Percentiles rank a stretch among this genome's conserved stretches.
phyloP scores from a whole-genome alignment of 2,329 filamentous ascomycete genomes.

The Alternaria panax region DNA sequence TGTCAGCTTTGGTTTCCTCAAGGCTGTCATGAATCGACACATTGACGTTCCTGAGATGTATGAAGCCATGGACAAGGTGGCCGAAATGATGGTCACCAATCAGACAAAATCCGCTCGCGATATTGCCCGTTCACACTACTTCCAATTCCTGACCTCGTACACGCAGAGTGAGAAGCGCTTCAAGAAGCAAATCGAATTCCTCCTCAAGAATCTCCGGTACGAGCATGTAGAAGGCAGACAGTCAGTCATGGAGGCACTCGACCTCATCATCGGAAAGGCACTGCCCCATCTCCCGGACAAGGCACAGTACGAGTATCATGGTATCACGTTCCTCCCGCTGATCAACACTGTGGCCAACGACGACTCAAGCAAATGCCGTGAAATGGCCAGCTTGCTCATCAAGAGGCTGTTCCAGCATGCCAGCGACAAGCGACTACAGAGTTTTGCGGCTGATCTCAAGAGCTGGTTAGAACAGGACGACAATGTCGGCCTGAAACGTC shows the following conservation, averaged over 20 bases:
- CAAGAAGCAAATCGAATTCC: slow-evolving; percentile 86
- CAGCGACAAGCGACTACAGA: slow-evolving; percentile 73
- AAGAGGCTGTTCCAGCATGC: slow-evolving; percentile 82
- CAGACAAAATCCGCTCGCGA: slow-evolving; percentile 88
- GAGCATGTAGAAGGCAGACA: slow-evolving; percentile 86
- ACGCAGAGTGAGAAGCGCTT: slow-evolving; percentile 90
- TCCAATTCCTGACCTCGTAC: slow-evolving; percentile 94
- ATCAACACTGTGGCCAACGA: slow-evolving; percentile 89
- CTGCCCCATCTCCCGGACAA: slow-evolving; percentile 63
- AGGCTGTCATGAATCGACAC: slow-evolving; percentile 83
- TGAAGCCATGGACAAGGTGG: slow-evolving; percentile 82
- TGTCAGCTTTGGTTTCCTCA: slow-evolving; percentile 92
- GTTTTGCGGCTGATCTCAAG: slow-evolving; percentile 74
- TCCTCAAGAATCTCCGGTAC: slow-evolving; percentile 91
- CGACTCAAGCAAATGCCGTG: slow-evolving; percentile 82
- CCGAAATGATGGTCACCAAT: slow-evolving; percentile 94
- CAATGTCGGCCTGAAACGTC: slow-evolving; percentile 72
- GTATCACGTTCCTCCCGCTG: slow-evolving; percentile 83
- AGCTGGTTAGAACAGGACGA: slow-evolving; percentile 79
- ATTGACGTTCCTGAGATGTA: slow-evolving; percentile 88
- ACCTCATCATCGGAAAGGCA: slow-evolving; percentile 82
- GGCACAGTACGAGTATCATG: slow-evolving; percentile 80
- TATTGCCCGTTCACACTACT: slow-evolving; percentile 85
- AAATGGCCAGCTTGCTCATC: slow-evolving; percentile 80
- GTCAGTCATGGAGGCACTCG: slow-evolving; percentile 90